Evolutionary conservation across 140 eudicot genomes (phyloP), one percentile per base, ranked within the genome.

Genomic region (Erigeron philadelphicus): DNA sequence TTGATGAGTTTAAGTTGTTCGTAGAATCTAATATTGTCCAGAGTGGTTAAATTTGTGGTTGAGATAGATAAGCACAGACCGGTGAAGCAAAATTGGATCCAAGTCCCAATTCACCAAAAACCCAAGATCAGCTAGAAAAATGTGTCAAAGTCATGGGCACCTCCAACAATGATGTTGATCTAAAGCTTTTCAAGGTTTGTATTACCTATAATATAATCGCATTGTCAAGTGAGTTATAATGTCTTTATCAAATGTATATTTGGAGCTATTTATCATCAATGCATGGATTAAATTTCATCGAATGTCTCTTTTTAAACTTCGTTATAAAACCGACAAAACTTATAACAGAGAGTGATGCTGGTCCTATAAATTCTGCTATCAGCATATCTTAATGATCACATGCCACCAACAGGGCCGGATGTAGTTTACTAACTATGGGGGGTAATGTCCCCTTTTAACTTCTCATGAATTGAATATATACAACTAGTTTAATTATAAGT

Each of bases 351-450:
- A 74, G 80, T 3, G 92, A 21, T 21, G 25, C 25, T 21, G 0
- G 85, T 0, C 87, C 84, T 9, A 60, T 82, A 52, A 57, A 85
- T 31, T 57, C 52, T 70, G 78, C 87, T 35, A 96, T 93, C 16
- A 86, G 86, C 83, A 72, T 85, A 15, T 93, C 98, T 68, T 85
- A 80, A 64, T 82, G 95, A 58, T 45, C 83, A 73, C 83, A 79
- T 72, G 79, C 53, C 43, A 69, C 52, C 64, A 55, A 53, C 17
- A 54, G 25, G 25, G 25, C 1, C 25, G 25, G 25, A n/a, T n/a
- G n/a, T n/a, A n/a, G n/a, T n/a, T n/a, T n/a, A n/a, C n/a, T n/a
- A n/a, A n/a, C n/a, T n/a, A n/a, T n/a, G n/a, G n/a, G n/a, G n/a
- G n/a, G n/a, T n/a, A n/a, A n/a, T n/a, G n/a, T n/a, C n/a, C n/a